Base-by-base conservation (phyloP, 1,284 basidiomycete genomes). In the Trichosporon coremiiforme region DNA sequence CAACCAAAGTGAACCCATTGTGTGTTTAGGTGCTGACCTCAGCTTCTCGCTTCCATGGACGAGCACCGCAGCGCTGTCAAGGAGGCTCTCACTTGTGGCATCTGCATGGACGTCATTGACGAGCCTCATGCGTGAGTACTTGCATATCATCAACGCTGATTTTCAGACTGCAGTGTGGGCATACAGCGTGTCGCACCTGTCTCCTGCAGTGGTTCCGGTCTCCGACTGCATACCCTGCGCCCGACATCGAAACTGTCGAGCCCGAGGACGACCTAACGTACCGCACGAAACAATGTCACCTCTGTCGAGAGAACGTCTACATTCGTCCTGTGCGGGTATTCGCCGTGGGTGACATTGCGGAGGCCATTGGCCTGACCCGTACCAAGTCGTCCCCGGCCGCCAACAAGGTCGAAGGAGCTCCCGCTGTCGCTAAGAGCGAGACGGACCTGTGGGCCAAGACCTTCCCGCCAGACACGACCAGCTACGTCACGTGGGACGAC, bases 61-160 rank as follows among this genome's bases (percentile, higher is more conserved):
- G 72, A 69, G 12, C 74, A 74, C 35, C 70, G 71, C 15, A 77
- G 79, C 12, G 67, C 66, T 2, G 50, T 84, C 33, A 73, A 71
- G 17, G 78, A 83, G 36, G 78, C 77, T 3, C 68, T 81, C 9
- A 73, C 72, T 9, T 84, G 82, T 67, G 71, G 71, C 6, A 78
- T 84, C 25, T 84, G 82, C 68, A 76, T 81, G 35, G 80, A 80
- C 41, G 70, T 76, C 0, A 72, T 81, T 9, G 70, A 75, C 15
- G 81, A 84, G 67, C 81, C 83, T 7, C 79, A 84, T 70, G 76
- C 80, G 82, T 84, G 69, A 71, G 82, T 73, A 22, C n/a, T 8
- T 6, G 4, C 50, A 7, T 10, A 7, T 20, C 17, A 35, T 20
- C 29, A 17, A 15, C 65, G 50, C 75, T 76, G 68, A 73, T 31